Evolutionary conservation across 2,329 filamentous ascomycete species (phyloP), one percentile per base, ranked within the genome.

Genomic region (Diaporthe capsici): DNA sequence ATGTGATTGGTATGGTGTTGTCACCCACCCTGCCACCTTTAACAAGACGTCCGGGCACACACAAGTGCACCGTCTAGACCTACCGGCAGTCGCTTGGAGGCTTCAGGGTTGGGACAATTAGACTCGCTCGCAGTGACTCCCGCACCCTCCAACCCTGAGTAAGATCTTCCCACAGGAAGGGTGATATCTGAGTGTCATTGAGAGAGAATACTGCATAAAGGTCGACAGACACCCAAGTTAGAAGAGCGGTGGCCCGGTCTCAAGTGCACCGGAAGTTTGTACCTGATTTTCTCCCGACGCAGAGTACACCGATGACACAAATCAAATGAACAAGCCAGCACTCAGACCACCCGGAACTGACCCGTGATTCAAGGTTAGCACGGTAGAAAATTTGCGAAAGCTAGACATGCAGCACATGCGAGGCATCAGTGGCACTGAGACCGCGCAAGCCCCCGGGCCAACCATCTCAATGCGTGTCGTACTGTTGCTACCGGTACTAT

Each of bases 1-100:
- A 22, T 68, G 47, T 68, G 63, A 68, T 68, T 68, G 63, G 63
- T 10, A 53, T 39, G 63, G 31, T 10, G 31, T 20, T 37, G 63
- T 53, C 37, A 42, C n/a, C 63, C 25, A 34, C 17, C 53, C 53
- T 28, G 53, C 25, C 25, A 28, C 34, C 34, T 39, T 60, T 9
- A 25, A n/a, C n/a, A 20, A 25, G 37, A 42, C 37, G 58, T 61
- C 58, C 58, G 58, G 58, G 58, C 58, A 61, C 57, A 61, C 57
- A 39, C n/a, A n/a, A 9, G 25, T 31, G 53, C 53, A 20, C 53
- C 53, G 53, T 31, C 53, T 31, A 55, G 25, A 17, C 53, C 15
- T 60, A 34, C 34, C 34, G 34, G 7, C 34, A 60, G 31, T 49
- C 13, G 65, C 65, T 25, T n/a, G 22, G 44, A 37, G 22, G 28